Base-by-base conservation (phyloP, 2,329 filamentous ascomycete genomes). In the Nemania bipapillata region DNA sequence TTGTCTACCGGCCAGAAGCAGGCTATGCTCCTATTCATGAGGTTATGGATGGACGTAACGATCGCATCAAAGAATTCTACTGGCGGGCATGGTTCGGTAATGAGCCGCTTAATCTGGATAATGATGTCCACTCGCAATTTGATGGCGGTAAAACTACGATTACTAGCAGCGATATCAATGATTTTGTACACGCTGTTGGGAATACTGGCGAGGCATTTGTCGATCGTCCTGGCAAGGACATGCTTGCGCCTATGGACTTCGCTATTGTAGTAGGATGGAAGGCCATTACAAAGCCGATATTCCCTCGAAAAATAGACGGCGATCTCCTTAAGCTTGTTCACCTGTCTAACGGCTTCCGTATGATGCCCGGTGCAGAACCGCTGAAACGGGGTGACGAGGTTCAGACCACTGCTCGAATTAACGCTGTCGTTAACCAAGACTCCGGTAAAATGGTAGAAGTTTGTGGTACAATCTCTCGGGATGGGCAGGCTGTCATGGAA, bases 381-480 rank as follows among this genome's bases (percentile, higher is more conserved):
- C 84, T 99, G 70, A 96, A 97, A 87, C 97, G 97, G 84, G 96
- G 94, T 32, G 96, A 99, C 79, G 89, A 94, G 70, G 88, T 99
- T 22, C 90, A 93, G 70, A 98, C 96, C 2, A 97, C 93, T 63
- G 96, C 96, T 50, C 94, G 96, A 80, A 92, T 99, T 83, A 98
- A 99, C 76, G 94, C 96, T 17, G 94, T 99, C 76, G 91, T 99
- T 84, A 99, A 98, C 84, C 94, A 99, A 81, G 94, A 97, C 15
- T 94, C 96, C 68, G 96, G 96, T 55, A 99, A 99, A 86, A 97
- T 99, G 94, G 96, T 99, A 20, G 96, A 99, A 82, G 95, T 99
- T n/a, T 97, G 94, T 77, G 96, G 96, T 70, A 99, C 96, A 5
- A 97, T 99, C 76, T 91, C 88, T 62, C 91, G 96, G 50, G 89